These are phyloP conservation scores for Xylaria grammica DNA, from an alignment of 495 filamentous ascomycete species.

Conservation along the genomic window DNA sequence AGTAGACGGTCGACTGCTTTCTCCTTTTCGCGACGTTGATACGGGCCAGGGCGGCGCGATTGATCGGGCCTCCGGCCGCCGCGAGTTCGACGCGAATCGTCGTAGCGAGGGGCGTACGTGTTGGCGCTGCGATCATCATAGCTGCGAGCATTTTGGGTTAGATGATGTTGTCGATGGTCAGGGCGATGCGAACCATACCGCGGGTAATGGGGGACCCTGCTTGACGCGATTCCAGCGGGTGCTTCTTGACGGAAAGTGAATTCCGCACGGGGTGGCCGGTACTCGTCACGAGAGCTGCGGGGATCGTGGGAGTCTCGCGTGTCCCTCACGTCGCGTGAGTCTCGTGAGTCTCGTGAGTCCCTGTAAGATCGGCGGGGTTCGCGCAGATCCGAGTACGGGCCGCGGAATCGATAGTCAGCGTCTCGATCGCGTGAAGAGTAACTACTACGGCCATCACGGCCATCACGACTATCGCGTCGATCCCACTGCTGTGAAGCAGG, in stretches of 20 bases:
- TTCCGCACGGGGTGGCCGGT: conserved; percentile 46
- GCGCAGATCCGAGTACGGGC: conserved; percentile 27
- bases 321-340: background rate
- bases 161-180: conserved; percentile 7
- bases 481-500: conserved; percentile 27
- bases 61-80: conserved; percentile 22
- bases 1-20: conserved; percentile 48
- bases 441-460: background rate
- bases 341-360: conserved; percentile 13
- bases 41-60: conserved; percentile 26
- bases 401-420: conserved; percentile 27
- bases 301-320: conserved; percentile 3
- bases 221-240: conserved; percentile 42
- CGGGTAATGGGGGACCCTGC: conserved; percentile 24
- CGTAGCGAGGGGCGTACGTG: conserved; percentile 21
- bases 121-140: conserved; percentile 15
- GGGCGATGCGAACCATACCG: conserved; percentile 31
- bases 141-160: conserved; percentile 21
- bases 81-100: conserved; percentile 26
- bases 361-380: background rate
- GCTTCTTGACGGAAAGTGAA: conserved; percentile 53
- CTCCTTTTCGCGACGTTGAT: conserved; percentile 7
- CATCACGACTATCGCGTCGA: conserved; percentile 18
- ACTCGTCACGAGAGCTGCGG: conserved; percentile 7
- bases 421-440: conserved; percentile 13